These are phyloP conservation scores for Elsinoe batatas DNA, from an alignment of 2,329 filamentous ascomycete genomes.

Conservation along the genomic window DNA sequence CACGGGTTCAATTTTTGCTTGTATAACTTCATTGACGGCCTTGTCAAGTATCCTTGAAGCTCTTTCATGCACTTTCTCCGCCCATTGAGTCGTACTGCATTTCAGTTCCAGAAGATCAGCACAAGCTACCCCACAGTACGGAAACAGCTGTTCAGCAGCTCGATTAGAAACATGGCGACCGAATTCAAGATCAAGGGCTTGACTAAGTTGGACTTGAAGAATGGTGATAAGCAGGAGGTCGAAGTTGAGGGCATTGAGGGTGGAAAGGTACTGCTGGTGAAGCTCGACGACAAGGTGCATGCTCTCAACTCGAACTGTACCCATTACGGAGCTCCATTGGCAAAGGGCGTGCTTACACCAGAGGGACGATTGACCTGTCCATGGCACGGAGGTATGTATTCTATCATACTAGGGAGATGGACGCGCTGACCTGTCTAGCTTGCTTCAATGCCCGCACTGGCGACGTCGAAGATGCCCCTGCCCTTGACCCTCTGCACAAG, in stretches of 20 bases:
- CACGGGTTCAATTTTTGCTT: not conserved
- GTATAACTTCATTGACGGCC: not conserved
- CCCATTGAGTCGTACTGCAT: constrained; percentile 1
- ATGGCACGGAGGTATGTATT: constrained; percentile 77
- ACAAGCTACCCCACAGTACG: not conserved
- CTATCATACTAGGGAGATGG: not conserved
- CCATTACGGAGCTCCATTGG: constrained; percentile 85
- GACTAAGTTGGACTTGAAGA: constrained; percentile 61
- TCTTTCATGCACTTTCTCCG: constrained; percentile 6
- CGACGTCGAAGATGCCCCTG: constrained; percentile 91
- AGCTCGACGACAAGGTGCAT: constrained; percentile 63
- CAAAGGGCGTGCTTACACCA: constrained; percentile 72
- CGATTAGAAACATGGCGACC: constrained; percentile 32
- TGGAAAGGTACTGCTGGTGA: constrained; percentile 78
- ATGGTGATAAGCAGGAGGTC: constrained; percentile 75
- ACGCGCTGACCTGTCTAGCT: constrained; percentile 42
- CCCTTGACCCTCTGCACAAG: constrained; percentile 71
- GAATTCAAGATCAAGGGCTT: constrained; percentile 62
- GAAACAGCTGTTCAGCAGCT: constrained; percentile 18
- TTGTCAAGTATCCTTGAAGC: not conserved
- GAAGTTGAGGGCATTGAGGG: constrained; percentile 83
- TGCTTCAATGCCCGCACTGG: constrained; percentile 87
- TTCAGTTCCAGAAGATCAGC: not conserved
- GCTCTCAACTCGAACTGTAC: constrained; percentile 76
- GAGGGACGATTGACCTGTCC: constrained; percentile 83